These are phyloP conservation scores for Tranzscheliella williamsii DNA, from an alignment of 1,284 basidiomycete genomes.

Conservation along the genomic window DNA sequence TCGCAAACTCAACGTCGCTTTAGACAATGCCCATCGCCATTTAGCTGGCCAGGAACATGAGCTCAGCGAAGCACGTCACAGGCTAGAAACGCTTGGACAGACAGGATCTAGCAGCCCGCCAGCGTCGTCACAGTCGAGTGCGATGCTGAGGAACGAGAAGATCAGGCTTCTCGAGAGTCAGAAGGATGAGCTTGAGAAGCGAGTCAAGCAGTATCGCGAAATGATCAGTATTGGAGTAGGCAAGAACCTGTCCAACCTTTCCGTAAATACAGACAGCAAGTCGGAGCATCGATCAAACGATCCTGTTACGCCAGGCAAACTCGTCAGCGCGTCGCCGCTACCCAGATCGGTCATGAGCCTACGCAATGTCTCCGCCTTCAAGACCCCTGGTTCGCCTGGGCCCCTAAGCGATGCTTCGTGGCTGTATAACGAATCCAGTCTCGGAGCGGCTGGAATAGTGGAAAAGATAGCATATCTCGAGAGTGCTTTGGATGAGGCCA, in stretches of 20 bases:
- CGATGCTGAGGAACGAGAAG: slow-evolving; percentile 18
- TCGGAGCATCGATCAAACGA: background rate
- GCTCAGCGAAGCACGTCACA: no score
- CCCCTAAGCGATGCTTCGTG: slow-evolving; percentile 40
- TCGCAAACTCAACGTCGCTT: no score
- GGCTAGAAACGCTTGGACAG: no score
- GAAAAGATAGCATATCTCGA: slow-evolving; percentile 36
- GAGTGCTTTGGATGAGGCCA: slow-evolving; percentile 40
- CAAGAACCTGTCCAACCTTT: slow-evolving; percentile 25
- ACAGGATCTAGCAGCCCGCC: no score
- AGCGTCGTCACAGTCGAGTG: no score
- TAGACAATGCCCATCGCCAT: no score
- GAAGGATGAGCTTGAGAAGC: slow-evolving; percentile 29
- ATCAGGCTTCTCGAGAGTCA: slow-evolving; percentile 18
- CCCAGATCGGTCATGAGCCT: slow-evolving; percentile 34
- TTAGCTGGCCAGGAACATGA: no score
- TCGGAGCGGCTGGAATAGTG: slow-evolving; percentile 31
- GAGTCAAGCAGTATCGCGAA: slow-evolving; percentile 35
- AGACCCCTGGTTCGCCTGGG: slow-evolving; percentile 34
- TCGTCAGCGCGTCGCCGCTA: slow-evolving; percentile 20
- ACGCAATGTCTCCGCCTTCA: slow-evolving; percentile 27
- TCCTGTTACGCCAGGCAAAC: slow-evolving; percentile 10
- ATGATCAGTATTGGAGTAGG: slow-evolving; percentile 36
- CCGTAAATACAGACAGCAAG: background rate
- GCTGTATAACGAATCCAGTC: slow-evolving; percentile 47